phyloP scores from a whole-genome alignment of 2,329 filamentous ascomycete genomes.

The Cladosporium sp. region DNA sequence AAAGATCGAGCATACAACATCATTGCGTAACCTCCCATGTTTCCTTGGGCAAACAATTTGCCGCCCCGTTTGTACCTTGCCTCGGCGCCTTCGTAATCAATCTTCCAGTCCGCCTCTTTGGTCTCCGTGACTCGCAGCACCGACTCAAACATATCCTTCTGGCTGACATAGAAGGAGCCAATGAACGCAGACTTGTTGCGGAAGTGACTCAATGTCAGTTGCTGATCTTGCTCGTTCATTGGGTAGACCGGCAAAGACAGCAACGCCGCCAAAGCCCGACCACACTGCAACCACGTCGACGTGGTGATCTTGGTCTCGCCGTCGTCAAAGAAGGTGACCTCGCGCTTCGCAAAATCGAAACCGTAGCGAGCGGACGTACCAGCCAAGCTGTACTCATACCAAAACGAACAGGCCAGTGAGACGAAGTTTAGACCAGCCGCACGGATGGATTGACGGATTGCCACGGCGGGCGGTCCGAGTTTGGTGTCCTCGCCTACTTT shows the following conservation, averaged over 20 bases:
- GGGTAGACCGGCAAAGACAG: conserved; percentile 32
- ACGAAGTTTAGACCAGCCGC: conserved; percentile 27
- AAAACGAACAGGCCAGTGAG: conserved; percentile 33
- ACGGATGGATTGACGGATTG: conserved; percentile 29
- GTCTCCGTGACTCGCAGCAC: conserved; percentile 38
- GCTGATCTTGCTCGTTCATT: conserved; percentile 17
- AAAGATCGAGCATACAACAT: conserved; percentile 60
- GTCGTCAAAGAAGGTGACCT: conserved; percentile 30
- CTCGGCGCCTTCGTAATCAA: conserved; percentile 27
- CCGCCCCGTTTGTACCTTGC: conserved; percentile 53
- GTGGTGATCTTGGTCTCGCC: conserved; percentile 35
- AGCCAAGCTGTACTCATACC: conserved; percentile 35
- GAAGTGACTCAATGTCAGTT: conserved; percentile 23
- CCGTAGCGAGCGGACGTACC: conserved; percentile 29
- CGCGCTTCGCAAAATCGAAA: conserved; percentile 31
- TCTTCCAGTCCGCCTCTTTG: conserved; percentile 38
- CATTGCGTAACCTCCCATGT: conserved; percentile 47
- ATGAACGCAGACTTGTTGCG: conserved; percentile 37
- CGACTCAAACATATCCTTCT: conserved; percentile 42
- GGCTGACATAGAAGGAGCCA: conserved; percentile 37
- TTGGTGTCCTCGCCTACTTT: conserved; percentile 25
- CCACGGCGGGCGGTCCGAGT: conserved; percentile 20
- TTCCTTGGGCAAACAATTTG: conserved; percentile 46
- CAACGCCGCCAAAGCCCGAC: conserved; percentile 36
- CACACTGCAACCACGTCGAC: conserved; percentile 36